Evolutionary conservation across 306 rosid genomes (phyloP), one percentile per base, ranked within the genome.

Genomic region (Cucurbita moschata): DNA sequence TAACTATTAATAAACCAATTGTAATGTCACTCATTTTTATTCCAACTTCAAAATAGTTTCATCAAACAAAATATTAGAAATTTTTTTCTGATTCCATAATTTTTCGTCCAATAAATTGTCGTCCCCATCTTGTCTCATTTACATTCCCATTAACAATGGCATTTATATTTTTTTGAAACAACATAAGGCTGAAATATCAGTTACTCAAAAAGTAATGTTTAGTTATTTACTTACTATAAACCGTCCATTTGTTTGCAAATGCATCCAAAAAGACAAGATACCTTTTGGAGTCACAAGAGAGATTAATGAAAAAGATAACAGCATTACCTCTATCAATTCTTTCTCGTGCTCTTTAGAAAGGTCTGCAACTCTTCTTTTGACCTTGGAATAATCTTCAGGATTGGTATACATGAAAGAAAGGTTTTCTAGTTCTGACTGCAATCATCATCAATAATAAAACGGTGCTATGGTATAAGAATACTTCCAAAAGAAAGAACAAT

Each of bases 351-450:
- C 96, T 85, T 89, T 91, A 83, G 80, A 86, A 51, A 91, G 84
- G 61, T 88, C 96, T 10, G 91, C 89, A 61, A 85, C 95, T 82
- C 97, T 91, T 81, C 96, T 88, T 86, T 87, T 95, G 79, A 89
- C 85, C 80, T 86, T 89, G 61, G 99, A 94, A 83, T 89, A 91
- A 79, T 91, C 99, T 91, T 95, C 97, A 60, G 95, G 76, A 75
- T 91, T 89, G 67, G 95, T 89, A 83, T 91, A 91, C 96, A 91
- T 87, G 87, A 95, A 95, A 55, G 99, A 95, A 63, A 91, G 85
- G 78, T 95, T 91, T 87, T 95, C 99, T 71, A 95, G 91, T 83
- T 95, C 99, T 55, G 94, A 86, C 99, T 95, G 96, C 85, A 86
- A 75, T 35, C 26, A 35, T 70, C 46, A 50, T 70, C 19, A 70